These are phyloP conservation scores for Calonectria leucothoes DNA, from an alignment of 2,329 filamentous ascomycete species.

Conservation along the genomic window DNA sequence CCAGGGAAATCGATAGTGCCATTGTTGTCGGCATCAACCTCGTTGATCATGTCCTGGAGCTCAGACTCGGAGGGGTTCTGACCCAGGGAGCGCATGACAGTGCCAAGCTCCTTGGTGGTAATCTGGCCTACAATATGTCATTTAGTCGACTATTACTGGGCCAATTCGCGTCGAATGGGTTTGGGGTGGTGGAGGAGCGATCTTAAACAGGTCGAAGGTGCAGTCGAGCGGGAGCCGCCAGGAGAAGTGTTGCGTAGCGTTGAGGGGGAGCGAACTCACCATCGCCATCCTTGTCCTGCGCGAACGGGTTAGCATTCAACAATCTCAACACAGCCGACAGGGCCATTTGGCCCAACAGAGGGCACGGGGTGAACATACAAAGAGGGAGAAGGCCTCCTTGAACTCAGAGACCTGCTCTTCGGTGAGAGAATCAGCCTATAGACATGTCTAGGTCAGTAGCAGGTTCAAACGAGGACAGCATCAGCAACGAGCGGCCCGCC, in stretches of 20 bases:
- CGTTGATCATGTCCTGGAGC: conserved; percentile 94
- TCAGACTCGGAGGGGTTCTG: conserved; percentile 93
- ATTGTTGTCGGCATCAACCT: conserved; percentile 93
- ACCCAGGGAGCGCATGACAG: conserved; percentile 89
- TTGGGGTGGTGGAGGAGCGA: conserved; percentile 6
- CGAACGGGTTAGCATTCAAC: conserved; percentile 39
- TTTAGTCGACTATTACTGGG: conserved; percentile 35
- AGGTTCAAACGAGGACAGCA: conserved; percentile 24
- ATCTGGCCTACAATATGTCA: conserved; percentile 75
- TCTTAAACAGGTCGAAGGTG: conserved; percentile 19
- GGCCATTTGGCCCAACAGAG: not conserved
- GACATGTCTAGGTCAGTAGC: conserved; percentile 37
- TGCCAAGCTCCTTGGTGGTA: conserved; percentile 90
- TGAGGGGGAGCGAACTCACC: conserved; percentile 68
- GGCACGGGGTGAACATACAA: conserved; percentile 74
- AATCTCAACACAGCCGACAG: not conserved
- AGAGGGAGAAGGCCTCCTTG: conserved; percentile 99
- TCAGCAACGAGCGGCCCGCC: conserved; percentile 39
- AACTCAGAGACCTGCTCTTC: conserved; percentile 99
- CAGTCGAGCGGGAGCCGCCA: conserved; percentile 22
- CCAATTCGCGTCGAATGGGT: conserved; percentile 16
- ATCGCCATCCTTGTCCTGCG: conserved; percentile 90
- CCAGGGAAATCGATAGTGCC: conserved; percentile 92
- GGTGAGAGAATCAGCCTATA: conserved; percentile 94
- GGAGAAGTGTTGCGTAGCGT: conserved; percentile 23